Evolutionary conservation across 108 stramenopile species (phyloP).

Genomic region (Pseudonitzschia pungens): DNA sequence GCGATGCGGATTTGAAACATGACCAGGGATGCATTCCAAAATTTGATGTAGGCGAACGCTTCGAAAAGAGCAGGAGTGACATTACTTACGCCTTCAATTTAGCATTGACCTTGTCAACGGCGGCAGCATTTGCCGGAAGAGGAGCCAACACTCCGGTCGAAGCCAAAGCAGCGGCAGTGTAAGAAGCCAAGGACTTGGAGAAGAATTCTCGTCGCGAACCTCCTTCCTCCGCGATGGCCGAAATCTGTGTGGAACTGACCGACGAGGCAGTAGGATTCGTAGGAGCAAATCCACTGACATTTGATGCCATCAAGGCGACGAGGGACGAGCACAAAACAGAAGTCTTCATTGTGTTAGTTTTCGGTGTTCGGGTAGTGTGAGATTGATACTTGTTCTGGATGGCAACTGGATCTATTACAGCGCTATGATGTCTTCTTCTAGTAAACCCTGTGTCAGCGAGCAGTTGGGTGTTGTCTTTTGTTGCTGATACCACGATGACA

Average conservation of each 20-base stretch:
- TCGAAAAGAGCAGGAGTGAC: neutral
- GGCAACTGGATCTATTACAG: neutral
- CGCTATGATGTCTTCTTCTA: neutral
- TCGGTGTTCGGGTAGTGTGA: neutral
- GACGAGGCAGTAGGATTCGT: neutral
- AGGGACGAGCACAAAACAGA: slow-evolving; percentile 8
- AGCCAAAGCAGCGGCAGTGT: slow-evolving; percentile 41
- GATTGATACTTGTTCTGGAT: neutral
- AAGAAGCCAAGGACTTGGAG: slow-evolving; percentile 42
- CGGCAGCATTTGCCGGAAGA: slow-evolving; percentile 63
- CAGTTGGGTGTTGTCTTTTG: neutral
- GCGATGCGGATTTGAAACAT: neutral
- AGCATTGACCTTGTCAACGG: slow-evolving; percentile 73
- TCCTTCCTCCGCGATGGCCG: neutral
- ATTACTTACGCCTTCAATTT: slow-evolving; percentile 42
- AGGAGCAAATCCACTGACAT: slow-evolving; percentile 1
- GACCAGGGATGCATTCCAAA: neutral
- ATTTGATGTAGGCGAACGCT: neutral
- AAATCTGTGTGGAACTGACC: neutral
- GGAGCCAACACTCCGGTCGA: slow-evolving; percentile 52
- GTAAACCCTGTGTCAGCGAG: neutral
- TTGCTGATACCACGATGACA: slow-evolving; percentile 3
- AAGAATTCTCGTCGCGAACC: slow-evolving; percentile 72
- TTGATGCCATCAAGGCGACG: neutral
- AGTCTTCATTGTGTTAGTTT: slow-evolving; percentile 2